These are phyloP conservation scores for Spongospora subterranea DNA, from an alignment of 208 protist species.

Conservation along the genomic window DNA sequence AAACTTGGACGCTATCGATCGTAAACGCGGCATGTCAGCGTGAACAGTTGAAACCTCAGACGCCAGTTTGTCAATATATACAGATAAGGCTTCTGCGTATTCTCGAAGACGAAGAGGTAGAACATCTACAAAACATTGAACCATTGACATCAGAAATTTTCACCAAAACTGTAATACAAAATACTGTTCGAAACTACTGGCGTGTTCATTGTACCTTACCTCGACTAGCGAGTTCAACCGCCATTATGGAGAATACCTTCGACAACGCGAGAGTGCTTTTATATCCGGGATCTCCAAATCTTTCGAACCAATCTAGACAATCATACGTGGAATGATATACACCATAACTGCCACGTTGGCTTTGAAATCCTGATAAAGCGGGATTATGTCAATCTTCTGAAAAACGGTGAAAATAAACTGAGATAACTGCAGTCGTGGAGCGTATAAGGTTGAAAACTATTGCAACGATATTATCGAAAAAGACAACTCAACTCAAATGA, in stretches of 20 bases:
- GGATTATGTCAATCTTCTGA: background rate
- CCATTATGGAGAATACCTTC: background rate
- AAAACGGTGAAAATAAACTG: no score
- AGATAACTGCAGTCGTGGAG: no score
- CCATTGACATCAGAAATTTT: no score
- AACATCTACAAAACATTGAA: background rate
- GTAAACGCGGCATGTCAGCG: no score
- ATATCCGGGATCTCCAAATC: slow-evolving; percentile 32
- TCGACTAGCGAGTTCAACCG: background rate
- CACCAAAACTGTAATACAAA: no score
- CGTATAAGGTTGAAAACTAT: no score
- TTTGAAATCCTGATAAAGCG: background rate
- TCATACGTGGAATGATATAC: slow-evolving; percentile 48
- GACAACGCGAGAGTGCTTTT: background rate
- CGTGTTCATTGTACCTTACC: background rate
- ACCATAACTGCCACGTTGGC: background rate
- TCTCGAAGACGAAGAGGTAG: background rate
- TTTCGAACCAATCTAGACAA: background rate
- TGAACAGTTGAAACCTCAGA: no score
- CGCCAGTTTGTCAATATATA: background rate
- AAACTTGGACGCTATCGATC: no score
- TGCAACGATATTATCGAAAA: no score
- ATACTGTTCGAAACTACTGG: background rate
- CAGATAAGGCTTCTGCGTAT: background rate
- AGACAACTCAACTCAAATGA: background rate